These are phyloP conservation scores for Sequoiadendron giganteum DNA, from an alignment of 75 land plant species.

Conservation along the genomic window DNA sequence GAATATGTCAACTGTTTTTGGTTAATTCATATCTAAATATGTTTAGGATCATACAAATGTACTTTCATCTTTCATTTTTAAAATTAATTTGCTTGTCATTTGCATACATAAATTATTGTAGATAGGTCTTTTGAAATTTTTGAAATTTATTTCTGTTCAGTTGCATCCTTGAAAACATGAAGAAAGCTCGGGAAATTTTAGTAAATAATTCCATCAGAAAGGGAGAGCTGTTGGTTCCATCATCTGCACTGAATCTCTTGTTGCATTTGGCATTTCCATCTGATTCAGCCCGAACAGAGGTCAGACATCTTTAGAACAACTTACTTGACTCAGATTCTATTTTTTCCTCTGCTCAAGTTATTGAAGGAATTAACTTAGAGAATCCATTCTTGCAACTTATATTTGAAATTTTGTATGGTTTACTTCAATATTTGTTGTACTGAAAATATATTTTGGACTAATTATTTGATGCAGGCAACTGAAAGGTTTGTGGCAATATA, in stretches of 20 bases:
- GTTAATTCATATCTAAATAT: neutral
- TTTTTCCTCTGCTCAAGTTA: too few species aligned
- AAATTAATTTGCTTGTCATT: neutral
- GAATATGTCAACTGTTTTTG: neutral
- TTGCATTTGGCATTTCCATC: slow-evolving; percentile 71
- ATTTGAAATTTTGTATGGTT: neutral
- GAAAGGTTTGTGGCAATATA: slow-evolving; percentile 89
- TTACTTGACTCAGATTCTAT: too few species aligned
- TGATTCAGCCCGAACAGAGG: slow-evolving; percentile 75
- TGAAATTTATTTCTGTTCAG: slow-evolving; percentile 12
- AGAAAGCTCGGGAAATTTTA: slow-evolving; percentile 76
- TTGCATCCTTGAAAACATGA: slow-evolving; percentile 37
- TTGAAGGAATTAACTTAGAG: too few species aligned
- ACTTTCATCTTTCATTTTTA: neutral
- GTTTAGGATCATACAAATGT: neutral
- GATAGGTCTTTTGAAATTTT: neutral
- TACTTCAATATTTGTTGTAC: neutral
- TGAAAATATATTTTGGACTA: neutral
- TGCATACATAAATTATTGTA: neutral
- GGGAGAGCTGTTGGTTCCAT: slow-evolving; percentile 87
- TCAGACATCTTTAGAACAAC: slow-evolving; percentile 12
- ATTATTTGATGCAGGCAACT: slow-evolving; percentile 51
- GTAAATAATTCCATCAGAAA: slow-evolving; percentile 79
- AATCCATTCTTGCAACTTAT: neutral
- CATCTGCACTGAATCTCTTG: slow-evolving; percentile 60